A percentile compares a stretch with the other conserved stretches of the same genome.
phyloP scores from a whole-genome alignment of 768 basidiomycete genomes.

The Suillus clintonianus region DNA sequence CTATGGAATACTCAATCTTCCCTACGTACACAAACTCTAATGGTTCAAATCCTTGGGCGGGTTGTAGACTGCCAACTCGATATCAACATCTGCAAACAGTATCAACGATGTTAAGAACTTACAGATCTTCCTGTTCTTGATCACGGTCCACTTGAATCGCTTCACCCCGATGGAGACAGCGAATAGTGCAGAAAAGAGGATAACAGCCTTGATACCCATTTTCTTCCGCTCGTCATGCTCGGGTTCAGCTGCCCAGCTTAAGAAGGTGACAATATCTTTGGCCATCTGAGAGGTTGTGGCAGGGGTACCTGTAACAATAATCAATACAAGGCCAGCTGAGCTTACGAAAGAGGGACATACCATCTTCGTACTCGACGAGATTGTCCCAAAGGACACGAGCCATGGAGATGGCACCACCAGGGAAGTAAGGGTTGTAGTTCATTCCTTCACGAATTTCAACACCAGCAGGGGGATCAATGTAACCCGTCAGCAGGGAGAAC shows the following conservation, averaged over 20 bases:
- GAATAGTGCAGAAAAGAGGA: conserved; percentile 85
- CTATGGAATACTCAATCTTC: conserved; percentile 16
- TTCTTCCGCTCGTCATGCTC: conserved; percentile 98
- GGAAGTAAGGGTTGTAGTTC: conserved; percentile 99
- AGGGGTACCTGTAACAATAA: conserved; percentile 67
- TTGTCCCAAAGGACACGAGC: conserved; percentile 95
- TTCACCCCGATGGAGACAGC: conserved; percentile 86
- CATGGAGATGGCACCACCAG: conserved; percentile 98
- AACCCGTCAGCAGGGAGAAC: conserved; percentile 95
- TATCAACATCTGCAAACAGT: conserved; percentile 11
- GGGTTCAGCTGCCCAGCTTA: conserved; percentile 96
- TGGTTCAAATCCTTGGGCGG: conserved; percentile 37
- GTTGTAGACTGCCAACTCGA: conserved; percentile 35
- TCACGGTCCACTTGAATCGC: conserved; percentile 89
- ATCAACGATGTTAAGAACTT: conserved; percentile 33
- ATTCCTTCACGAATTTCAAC: conserved; percentile 94
- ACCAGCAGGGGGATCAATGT: conserved; percentile 94
- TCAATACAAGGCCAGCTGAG: conserved; percentile 8
- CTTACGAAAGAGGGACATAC: conserved; percentile 40
- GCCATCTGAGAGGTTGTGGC: conserved; percentile 99
- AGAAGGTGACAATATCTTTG: conserved; percentile 95
- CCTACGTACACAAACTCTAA: conserved; percentile 21
- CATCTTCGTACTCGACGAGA: conserved; percentile 95
- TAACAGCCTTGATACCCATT: conserved; percentile 93
- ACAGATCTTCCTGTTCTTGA: conserved; percentile 95